These are phyloP conservation scores for Pseudozyma tsukubaensis DNA, from an alignment of 1,284 basidiomycete species.

Conservation along the genomic window DNA sequence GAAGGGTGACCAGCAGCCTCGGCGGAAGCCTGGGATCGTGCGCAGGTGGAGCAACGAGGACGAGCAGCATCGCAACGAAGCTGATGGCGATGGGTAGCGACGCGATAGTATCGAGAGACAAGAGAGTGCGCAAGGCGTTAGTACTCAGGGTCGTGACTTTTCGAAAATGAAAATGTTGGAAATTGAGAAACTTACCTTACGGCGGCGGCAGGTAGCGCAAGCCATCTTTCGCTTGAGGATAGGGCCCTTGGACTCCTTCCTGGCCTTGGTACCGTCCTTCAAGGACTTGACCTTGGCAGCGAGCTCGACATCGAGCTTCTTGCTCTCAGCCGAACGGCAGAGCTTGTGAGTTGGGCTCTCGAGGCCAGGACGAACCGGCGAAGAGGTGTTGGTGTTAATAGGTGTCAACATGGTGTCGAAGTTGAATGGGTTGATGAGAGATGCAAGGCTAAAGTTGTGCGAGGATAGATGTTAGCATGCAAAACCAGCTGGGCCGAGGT, in stretches of 20 bases:
- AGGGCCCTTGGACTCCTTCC: constrained; percentile 50
- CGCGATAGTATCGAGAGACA: neutral
- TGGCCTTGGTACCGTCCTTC: constrained; percentile 45
- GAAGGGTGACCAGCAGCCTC: constrained; percentile 54
- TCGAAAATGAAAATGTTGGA: neutral
- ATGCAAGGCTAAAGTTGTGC: neutral
- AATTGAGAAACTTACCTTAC: constrained; percentile 35
- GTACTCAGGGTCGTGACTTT: constrained; percentile 13
- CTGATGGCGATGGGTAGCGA: constrained; percentile 38
- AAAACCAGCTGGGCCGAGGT: constrained; percentile 24
- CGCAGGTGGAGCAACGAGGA: constrained; percentile 52
- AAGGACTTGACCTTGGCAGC: constrained; percentile 48
- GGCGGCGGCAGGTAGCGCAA: constrained; percentile 51
- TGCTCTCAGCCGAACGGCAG: constrained; percentile 40
- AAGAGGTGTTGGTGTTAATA: constrained; percentile 47
- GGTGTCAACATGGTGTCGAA: constrained; percentile 44
- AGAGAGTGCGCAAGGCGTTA: constrained; percentile 12
- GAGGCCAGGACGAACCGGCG: constrained; percentile 30
- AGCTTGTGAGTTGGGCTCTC: constrained; percentile 51
- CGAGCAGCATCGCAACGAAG: constrained; percentile 54
- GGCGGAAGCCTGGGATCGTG: constrained; percentile 50
- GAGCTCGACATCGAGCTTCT: constrained; percentile 49
- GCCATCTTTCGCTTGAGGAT: constrained; percentile 56
- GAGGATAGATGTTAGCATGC: constrained; percentile 5
- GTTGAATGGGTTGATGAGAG: neutral